These are phyloP conservation scores for Penicillium sp. DNA, from an alignment of 2,329 filamentous ascomycete species.

Conservation along the genomic window DNA sequence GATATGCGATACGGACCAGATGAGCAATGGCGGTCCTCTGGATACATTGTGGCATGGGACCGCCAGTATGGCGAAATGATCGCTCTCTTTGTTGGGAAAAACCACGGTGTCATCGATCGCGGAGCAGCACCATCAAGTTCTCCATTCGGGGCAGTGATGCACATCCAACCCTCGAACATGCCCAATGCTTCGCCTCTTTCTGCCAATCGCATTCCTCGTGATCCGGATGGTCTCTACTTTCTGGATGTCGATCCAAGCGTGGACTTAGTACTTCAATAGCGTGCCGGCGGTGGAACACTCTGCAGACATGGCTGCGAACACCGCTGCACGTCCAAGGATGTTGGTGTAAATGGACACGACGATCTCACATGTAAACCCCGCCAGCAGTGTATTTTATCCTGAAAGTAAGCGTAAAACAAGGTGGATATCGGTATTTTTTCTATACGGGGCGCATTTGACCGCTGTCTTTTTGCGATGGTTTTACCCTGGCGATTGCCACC, in stretches of 20 bases:
- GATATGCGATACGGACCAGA: constrained; percentile 18
- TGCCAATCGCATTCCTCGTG: constrained; percentile 1
- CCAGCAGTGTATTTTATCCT: background rate
- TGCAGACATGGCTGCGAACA: background rate
- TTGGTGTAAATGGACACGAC: background rate
- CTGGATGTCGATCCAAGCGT: constrained; percentile 14
- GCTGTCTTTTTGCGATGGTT: background rate
- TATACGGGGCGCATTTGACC: background rate
- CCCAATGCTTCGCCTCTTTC: background rate
- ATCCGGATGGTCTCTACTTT: constrained; percentile 4
- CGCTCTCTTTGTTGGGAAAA: constrained; percentile 30
- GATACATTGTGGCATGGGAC: constrained; percentile 39
- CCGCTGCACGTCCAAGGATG: background rate
- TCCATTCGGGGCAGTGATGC: constrained; percentile 20
- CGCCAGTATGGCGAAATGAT: constrained; percentile 29
- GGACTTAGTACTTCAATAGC: constrained; percentile 8
- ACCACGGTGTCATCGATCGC: constrained; percentile 20
- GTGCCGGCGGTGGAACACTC: background rate
- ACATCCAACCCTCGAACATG: constrained; percentile 4
- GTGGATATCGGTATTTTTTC: background rate
- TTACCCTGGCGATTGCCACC: background rate
- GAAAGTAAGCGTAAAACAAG: background rate
- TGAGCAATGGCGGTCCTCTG: constrained; percentile 31
- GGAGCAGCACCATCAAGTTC: constrained; percentile 16
- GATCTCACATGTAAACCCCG: constrained; percentile 1